Evolutionary conservation across 139 green algal genomes (phyloP).

Genomic region (Micractinium sp.): DNA sequence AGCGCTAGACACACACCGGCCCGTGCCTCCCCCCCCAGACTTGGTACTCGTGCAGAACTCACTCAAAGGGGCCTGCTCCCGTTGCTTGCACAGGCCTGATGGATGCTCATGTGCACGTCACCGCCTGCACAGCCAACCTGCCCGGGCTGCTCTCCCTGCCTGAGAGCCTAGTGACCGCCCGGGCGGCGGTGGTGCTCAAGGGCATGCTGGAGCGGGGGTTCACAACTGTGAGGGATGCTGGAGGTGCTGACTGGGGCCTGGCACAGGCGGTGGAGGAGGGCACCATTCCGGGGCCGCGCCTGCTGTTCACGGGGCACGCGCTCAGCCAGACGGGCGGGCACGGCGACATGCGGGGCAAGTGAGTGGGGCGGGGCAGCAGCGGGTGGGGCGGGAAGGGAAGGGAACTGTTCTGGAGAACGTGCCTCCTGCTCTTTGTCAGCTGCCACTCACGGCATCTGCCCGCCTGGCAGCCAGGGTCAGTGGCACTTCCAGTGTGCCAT

Average conservation of each 20-base stretch:
- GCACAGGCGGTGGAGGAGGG: constrained; percentile 72
- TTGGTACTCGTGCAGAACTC: no score
- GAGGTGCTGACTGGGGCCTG: constrained; percentile 73
- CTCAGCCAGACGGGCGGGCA: constrained; percentile 78
- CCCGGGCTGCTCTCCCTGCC: constrained; percentile 49
- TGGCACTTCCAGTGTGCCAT: neutral
- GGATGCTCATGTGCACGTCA: constrained; percentile 75
- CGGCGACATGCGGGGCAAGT: constrained; percentile 64
- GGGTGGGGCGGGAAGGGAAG: neutral
- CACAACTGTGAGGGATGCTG: constrained; percentile 70
- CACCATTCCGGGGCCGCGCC: constrained; percentile 54
- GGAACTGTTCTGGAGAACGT: neutral
- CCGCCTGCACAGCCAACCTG: constrained; percentile 67
- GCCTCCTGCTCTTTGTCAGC: neutral
- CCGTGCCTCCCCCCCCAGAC: no score
- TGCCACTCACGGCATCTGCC: no score
- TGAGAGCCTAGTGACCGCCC: constrained; percentile 56
- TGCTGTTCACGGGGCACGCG: constrained; percentile 75
- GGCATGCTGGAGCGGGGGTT: constrained; percentile 77
- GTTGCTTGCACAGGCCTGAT: constrained; percentile 41
- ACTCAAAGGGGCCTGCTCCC: neutral
- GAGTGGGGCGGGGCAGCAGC: neutral
- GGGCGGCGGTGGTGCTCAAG: constrained; percentile 47
- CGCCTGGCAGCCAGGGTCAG: no score
- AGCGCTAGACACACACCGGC: no score